Conservation (phyloP, 78 protist genomes). For the Diacronema lutheri region DNA sequence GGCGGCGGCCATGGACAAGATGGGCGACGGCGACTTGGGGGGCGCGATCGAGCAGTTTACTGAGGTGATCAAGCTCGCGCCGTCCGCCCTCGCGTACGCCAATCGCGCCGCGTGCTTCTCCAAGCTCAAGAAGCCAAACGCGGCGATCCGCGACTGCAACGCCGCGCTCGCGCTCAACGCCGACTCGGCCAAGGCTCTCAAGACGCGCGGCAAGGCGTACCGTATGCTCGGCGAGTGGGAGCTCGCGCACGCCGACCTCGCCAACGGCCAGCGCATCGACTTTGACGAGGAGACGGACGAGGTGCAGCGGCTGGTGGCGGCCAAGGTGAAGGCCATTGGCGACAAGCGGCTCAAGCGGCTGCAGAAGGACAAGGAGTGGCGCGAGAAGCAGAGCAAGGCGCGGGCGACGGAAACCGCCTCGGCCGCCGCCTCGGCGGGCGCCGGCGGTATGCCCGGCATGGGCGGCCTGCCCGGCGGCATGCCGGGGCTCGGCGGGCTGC, state of each 20-base stretch:
- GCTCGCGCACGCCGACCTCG: not conserved
- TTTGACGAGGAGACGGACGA: not conserved
- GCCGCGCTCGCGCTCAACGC: not conserved
- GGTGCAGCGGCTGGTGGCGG: not conserved
- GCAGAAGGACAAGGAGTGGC: not conserved
- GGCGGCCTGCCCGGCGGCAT: not conserved
- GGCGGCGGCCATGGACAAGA: not conserved
- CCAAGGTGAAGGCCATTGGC: not conserved
- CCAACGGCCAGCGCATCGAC: not conserved
- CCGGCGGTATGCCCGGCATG: not conserved
- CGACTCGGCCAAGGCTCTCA: not conserved
- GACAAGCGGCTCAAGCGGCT: not conserved
- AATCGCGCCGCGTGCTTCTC: not conserved
- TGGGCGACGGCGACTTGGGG: not conserved
- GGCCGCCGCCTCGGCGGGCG: not conserved
- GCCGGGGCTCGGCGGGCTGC: no score
- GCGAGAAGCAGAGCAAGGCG: not conserved
- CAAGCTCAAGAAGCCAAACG: not conserved
- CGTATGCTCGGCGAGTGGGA: not conserved
- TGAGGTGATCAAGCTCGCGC: not conserved
- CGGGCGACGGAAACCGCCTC: not conserved
- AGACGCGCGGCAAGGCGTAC: not conserved
- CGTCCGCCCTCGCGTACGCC: not conserved
- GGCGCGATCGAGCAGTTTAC: not conserved
- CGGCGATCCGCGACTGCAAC: not conserved